Percentiles rank a stretch among this genome's conserved stretches.
These are phyloP conservation scores for Combretum micranthum DNA, from an alignment of 345 rosid genomes.

Conservation along the genomic window DNA sequence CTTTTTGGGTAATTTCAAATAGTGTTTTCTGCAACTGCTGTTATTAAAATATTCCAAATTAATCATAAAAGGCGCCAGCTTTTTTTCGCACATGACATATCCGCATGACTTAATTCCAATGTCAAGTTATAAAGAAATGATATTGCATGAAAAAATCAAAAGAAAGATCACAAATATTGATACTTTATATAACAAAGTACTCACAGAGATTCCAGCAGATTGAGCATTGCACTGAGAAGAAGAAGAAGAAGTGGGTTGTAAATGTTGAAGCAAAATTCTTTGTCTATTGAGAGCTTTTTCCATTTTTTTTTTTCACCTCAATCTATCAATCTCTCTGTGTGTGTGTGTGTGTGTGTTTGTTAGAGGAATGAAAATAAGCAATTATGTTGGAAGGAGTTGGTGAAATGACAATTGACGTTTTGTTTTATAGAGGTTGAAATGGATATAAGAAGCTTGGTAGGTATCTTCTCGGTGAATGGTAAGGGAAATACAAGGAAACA, in stretches of 20 bases:
- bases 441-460: too few relatives aligned
- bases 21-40: not conserved
- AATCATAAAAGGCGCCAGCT: not conserved
- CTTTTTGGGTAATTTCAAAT: too few relatives aligned
- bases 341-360: not conserved
- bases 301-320: constrained; percentile 27
- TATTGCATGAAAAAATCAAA: not conserved
- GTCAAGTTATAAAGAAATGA: not conserved
- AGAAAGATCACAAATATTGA: not conserved
- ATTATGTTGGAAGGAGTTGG: not conserved
- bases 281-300: constrained; percentile 80
- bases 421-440: not conserved
- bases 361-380: not conserved
- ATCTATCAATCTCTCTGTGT: too few relatives aligned
- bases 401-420: not conserved
- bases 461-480: too few relatives aligned
- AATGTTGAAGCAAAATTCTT: constrained; percentile 62
- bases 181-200: constrained; percentile 6
- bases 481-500: too few relatives aligned
- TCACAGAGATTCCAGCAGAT: constrained; percentile 39
- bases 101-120: not conserved
- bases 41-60: not conserved
- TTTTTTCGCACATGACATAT: not conserved
- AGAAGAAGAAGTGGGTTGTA: constrained; percentile 47
- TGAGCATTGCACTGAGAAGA: constrained; percentile 22